phyloP scores from a whole-genome alignment of 305 asterid species.

The Fraxinus xanthoxyloides region DNA sequence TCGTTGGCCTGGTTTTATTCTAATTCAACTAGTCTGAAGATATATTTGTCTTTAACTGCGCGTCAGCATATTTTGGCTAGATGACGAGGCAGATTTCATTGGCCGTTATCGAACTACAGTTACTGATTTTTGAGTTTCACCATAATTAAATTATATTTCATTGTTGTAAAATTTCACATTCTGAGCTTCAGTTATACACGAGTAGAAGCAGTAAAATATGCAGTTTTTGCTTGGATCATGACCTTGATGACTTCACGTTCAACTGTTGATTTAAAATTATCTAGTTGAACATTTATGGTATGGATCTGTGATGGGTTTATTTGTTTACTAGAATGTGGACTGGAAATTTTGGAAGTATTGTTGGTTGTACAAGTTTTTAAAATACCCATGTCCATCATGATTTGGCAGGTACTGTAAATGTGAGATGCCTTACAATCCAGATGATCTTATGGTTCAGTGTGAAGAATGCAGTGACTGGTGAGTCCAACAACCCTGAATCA shows the following conservation, averaged over 20 bases:
- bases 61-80: neutral
- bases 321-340: neutral
- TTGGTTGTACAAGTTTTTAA: slow-evolving; percentile 9
- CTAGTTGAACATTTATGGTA: neutral
- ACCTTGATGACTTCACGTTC: neutral
- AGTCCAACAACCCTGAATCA: slow-evolving; percentile 27
- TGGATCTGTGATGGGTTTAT: neutral
- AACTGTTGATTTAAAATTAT: neutral
- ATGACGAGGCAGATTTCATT: neutral
- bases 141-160: neutral
- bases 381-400: slow-evolving; percentile 23
- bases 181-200: neutral
- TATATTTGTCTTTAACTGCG: neutral
- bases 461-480: slow-evolving; percentile 86
- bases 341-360: slow-evolving; percentile 10
- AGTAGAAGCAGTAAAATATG: neutral
- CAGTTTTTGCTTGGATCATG: neutral
- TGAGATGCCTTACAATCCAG: slow-evolving; percentile 93
- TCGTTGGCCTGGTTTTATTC: neutral
- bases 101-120: neutral
- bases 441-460: slow-evolving; percentile 87
- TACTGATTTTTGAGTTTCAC: neutral
- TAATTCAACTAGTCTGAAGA: neutral
- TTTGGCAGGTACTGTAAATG: slow-evolving; percentile 77
- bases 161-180: slow-evolving; percentile 10